Percentiles rank a stretch among this genome's conserved stretches.
Evolutionary conservation across 2,329 filamentous ascomycete species (phyloP).

Genomic region (Dactylellina leptospora): DNA sequence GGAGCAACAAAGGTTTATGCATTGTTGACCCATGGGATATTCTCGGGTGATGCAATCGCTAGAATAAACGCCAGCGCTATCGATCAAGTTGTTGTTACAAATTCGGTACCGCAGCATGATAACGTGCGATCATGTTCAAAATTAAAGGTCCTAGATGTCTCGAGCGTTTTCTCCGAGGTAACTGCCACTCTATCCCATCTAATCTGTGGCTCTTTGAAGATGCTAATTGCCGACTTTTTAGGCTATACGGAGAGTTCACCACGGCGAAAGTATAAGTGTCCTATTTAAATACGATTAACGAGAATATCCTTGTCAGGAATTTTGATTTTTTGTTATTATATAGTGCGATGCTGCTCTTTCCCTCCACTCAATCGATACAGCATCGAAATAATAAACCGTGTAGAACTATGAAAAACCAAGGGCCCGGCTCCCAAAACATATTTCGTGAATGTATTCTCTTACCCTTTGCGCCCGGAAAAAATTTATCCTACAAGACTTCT

Average conservation of each 20-base stretch:
- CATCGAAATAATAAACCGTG: too few relatives aligned
- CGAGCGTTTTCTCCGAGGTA: slow-evolving; percentile 60
- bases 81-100: slow-evolving; percentile 94
- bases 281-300: slow-evolving; percentile 85
- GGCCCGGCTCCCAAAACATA: too few relatives aligned
- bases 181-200: not conserved
- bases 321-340: too few relatives aligned
- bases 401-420: too few relatives aligned
- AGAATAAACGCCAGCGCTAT: slow-evolving; percentile 92
- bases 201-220: too few relatives aligned
- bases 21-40: slow-evolving; percentile 90
- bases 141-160: slow-evolving; percentile 89
- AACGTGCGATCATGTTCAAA: slow-evolving; percentile 82
- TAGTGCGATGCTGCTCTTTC: too few relatives aligned
- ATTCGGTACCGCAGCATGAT: slow-evolving; percentile 88
- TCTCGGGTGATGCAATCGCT: slow-evolving; percentile 93
- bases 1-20: slow-evolving; percentile 88
- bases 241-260: slow-evolving; percentile 92
- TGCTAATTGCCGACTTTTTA: too few relatives aligned
- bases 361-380: too few relatives aligned
- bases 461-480: too few relatives aligned
- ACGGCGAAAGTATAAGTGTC: slow-evolving; percentile 96
- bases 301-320: too few relatives aligned
- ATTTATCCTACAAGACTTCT: too few relatives aligned
- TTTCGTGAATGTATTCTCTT: too few relatives aligned